Base-by-base conservation (phyloP, 345 rosid genomes). In the Boechera retrofracta region DNA sequence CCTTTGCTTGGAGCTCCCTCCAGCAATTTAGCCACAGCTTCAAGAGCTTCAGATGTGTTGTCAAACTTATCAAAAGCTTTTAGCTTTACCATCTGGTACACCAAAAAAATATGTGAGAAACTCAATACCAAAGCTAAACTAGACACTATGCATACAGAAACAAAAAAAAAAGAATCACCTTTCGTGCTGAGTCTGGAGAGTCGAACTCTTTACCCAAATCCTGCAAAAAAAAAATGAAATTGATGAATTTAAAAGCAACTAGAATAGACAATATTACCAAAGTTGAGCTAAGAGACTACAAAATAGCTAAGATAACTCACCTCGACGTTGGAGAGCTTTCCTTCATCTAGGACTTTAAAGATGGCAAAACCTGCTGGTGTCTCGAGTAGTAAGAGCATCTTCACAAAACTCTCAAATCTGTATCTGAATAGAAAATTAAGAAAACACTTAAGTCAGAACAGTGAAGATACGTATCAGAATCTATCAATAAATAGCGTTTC, bases 61-160 rank as follows among this genome's bases (percentile, higher is more conserved):
- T 89, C 92, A 79, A 90, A 92, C 86, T 89, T 92, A 1, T 83
- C 79, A 77, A 92, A 92, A 41, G 89, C 91, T 78, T 74, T 85
- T 28, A 92, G 80, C 89, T 89, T 89, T 6, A 92, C 94, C 26
- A 90, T 79, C 93, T 91, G 73, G 5, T 7, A 21, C 32, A 79
- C 42, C 62, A 16, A 55, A 13, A 57, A 47, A 13, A 13, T 1
- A 47, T 4, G n/a, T 64, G 18, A 77, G 61, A 71, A 70, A 64
- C 39, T 5, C 21, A 24, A 51, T 18, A 29, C 56, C 8, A 55
- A 33, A 71, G 3, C n/a, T 16, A 58, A 24, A 24, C 28, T 13
- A 55, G 9, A 44, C 31, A 18, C 54, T 36, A n/a, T 0, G 21
- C 39, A n/a, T 16, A 6, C 3, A n/a, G 5, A 13, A 42, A 21